These are phyloP conservation scores for Clarkia xantiana DNA, from an alignment of 345 rosid genomes.

Conservation along the genomic window DNA sequence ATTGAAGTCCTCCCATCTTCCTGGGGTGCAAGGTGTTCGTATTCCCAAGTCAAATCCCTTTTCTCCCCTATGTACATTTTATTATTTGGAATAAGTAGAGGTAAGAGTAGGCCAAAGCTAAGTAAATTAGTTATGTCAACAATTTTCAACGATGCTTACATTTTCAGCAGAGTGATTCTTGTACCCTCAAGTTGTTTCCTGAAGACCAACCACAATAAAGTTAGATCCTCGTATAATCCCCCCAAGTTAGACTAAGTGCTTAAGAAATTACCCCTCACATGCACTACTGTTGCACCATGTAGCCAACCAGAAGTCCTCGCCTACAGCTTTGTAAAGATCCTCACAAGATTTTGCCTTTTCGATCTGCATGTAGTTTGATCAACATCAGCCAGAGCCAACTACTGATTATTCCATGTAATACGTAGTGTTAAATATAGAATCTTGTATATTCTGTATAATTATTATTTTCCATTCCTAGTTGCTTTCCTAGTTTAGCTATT, in stretches of 20 bases:
- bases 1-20: conserved; percentile 87
- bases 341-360: conserved; percentile 52
- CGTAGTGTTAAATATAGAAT: too few relatives aligned
- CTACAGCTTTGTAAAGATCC: conserved; percentile 68
- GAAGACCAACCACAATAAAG: conserved; percentile 7
- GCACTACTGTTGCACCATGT: conserved; percentile 85
- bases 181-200: conserved; percentile 96
- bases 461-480: too few relatives aligned
- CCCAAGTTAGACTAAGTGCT: neutral
- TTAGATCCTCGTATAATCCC: neutral
- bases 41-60: conserved; percentile 73
- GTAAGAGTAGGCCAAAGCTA: too few relatives aligned
- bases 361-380: conserved; percentile 35
- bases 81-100: too few relatives aligned
- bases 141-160: conserved; percentile 16
- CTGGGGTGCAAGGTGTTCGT: conserved; percentile 85
- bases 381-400: too few relatives aligned
- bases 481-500: too few relatives aligned
- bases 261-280: conserved; percentile 48
- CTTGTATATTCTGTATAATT: too few relatives aligned
- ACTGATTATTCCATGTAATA: neutral
- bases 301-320: conserved; percentile 96
- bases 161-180: conserved; percentile 67
- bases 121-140: too few relatives aligned
- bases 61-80: conserved; percentile 20